These are phyloP conservation scores for Aspergillus spinulosporus DNA, from an alignment of 2,329 filamentous ascomycete genomes.

Conservation along the genomic window DNA sequence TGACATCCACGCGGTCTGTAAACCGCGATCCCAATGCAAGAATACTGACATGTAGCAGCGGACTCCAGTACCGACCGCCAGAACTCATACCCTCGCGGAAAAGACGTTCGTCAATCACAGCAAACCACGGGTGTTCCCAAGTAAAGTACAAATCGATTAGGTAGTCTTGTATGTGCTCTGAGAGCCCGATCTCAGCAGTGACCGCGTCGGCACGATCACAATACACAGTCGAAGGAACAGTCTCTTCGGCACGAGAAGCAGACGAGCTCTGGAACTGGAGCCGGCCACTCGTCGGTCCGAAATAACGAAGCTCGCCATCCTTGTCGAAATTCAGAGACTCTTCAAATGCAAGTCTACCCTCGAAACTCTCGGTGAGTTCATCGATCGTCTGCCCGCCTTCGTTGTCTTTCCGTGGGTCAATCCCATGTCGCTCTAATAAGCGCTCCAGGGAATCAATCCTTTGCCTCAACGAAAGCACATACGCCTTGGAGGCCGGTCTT, in stretches of 20 bases:
- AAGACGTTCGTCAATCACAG: background rate
- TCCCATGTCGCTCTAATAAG: background rate
- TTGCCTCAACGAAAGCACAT: background rate
- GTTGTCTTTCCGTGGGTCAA: background rate
- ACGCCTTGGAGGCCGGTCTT: background rate
- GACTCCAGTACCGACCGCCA: background rate
- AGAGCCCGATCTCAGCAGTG: background rate
- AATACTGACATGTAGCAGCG: background rate
- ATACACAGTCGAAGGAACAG: too few relatives aligned
- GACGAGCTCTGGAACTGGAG: too few relatives aligned
- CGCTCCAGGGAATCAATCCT: background rate
- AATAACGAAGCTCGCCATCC: too few relatives aligned
- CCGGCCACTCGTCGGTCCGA: too few relatives aligned
- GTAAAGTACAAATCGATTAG: background rate
- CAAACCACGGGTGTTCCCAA: background rate
- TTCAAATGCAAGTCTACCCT: too few relatives aligned
- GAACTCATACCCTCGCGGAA: background rate
- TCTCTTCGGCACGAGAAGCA: too few relatives aligned
- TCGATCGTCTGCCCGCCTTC: too few relatives aligned
- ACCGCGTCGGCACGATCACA: background rate
- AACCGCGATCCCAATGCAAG: background rate
- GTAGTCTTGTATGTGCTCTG: background rate
- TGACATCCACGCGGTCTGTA: background rate
- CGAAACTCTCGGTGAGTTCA: too few relatives aligned
- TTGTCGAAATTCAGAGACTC: too few relatives aligned